Conservation (phyloP, 2,329 filamentous ascomycete genomes). For the Fusarium torreyae region DNA sequence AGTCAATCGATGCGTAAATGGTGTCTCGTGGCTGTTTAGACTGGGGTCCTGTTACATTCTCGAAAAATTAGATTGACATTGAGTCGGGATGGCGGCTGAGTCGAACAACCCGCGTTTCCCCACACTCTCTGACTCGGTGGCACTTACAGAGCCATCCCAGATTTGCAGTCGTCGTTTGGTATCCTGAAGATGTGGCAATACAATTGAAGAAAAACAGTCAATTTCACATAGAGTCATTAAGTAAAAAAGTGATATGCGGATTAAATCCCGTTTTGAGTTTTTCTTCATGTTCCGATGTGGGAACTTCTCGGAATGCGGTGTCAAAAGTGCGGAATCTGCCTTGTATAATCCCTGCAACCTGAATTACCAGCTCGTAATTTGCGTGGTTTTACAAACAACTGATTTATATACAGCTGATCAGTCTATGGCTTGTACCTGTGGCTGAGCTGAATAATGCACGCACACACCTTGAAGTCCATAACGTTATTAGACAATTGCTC, state of each 20-base stretch:
- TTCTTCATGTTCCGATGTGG: too few relatives aligned
- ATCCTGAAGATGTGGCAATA: background rate
- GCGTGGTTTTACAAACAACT: background rate
- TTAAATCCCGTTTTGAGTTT: too few relatives aligned
- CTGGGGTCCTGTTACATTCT: constrained; percentile 19
- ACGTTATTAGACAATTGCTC: too few relatives aligned
- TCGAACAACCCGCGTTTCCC: background rate
- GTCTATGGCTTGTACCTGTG: too few relatives aligned
- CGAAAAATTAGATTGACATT: background rate
- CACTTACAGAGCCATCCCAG: background rate
- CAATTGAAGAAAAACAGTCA: too few relatives aligned
- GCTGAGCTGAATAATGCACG: too few relatives aligned
- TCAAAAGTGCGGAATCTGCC: background rate
- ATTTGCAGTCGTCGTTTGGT: background rate
- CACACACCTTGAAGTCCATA: too few relatives aligned
- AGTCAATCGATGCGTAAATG: constrained; percentile 1
- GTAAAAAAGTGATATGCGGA: too few relatives aligned
- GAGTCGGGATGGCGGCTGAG: constrained; percentile 7
- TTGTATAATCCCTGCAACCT: background rate
- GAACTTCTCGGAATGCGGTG: background rate
- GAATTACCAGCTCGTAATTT: background rate
- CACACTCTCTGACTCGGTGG: constrained; percentile 23
- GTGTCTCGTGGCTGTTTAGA: constrained; percentile 15
- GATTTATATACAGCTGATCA: too few relatives aligned
- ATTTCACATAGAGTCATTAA: too few relatives aligned